Evolutionary conservation across 805 yeast genomes (phyloP).

Genomic region (Candida quercuum): DNA sequence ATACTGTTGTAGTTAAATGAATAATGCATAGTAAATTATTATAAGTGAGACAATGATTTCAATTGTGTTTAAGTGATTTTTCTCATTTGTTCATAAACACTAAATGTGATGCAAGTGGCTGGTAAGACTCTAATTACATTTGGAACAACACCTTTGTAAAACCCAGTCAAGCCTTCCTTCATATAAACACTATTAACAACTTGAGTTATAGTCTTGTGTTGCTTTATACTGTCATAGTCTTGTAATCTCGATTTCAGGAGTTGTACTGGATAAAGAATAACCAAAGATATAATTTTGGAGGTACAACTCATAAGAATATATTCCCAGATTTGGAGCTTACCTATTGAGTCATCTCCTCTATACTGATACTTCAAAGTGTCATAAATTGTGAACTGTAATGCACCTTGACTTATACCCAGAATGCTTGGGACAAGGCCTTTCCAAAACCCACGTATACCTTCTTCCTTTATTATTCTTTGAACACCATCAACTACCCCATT

Average conservation of each 20-base stretch:
- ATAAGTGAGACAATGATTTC: too few species aligned
- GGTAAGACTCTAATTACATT: slow-evolving; percentile 83
- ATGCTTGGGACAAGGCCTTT: slow-evolving; percentile 71
- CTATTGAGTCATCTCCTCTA: slow-evolving; percentile 14
- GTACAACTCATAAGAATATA: slow-evolving; percentile 61
- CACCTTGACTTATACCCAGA: slow-evolving; percentile 83
- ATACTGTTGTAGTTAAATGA: too few species aligned
- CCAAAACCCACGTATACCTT: slow-evolving; percentile 64
- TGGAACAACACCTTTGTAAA: slow-evolving; percentile 80
- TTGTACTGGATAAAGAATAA: slow-evolving; percentile 77
- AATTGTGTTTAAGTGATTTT: slow-evolving; percentile 8
- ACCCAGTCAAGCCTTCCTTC: slow-evolving; percentile 57
- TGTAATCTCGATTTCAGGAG: slow-evolving; percentile 76
- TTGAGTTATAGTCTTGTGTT: slow-evolving; percentile 20
- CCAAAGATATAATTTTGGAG: slow-evolving; percentile 65
- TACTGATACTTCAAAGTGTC: slow-evolving; percentile 59
- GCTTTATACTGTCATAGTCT: slow-evolving; percentile 30
- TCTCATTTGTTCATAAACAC: slow-evolving; percentile 68
- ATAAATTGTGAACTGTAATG: slow-evolving; percentile 81
- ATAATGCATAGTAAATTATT: too few species aligned
- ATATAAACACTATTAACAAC: slow-evolving; percentile 36
- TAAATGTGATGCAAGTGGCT: slow-evolving; percentile 86
- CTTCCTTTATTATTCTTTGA: slow-evolving; percentile 37
- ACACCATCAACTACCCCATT: slow-evolving; percentile 53
- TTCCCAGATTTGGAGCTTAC: slow-evolving; percentile 42